These are phyloP conservation scores for Rhizopogon rudus DNA, from an alignment of 768 basidiomycete genomes.

Conservation along the genomic window DNA sequence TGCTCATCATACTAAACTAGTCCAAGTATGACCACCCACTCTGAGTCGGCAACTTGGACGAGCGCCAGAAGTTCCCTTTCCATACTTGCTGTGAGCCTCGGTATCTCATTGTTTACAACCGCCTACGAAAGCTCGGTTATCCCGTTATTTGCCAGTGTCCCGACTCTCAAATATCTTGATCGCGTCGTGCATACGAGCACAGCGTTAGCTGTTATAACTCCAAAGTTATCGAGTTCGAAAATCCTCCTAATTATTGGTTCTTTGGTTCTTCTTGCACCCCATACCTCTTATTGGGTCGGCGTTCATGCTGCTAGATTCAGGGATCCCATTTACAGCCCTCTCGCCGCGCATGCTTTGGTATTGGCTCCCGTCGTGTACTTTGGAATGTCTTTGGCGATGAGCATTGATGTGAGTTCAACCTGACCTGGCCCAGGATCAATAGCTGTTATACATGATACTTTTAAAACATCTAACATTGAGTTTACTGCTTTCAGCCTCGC, in stretches of 20 bases:
- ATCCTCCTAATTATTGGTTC: conserved; percentile 31
- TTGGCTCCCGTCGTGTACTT: conserved; percentile 54
- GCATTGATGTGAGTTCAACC: conserved; percentile 31
- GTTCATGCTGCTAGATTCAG: conserved; percentile 51
- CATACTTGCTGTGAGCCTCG: conserved; percentile 22
- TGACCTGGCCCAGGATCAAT: background rate
- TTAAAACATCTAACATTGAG: background rate
- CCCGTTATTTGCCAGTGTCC: conserved; percentile 63
- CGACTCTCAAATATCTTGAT: conserved; percentile 46
- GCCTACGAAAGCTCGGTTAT: conserved; percentile 59
- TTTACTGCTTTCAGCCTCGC: conserved; percentile 8
- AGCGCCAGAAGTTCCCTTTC: conserved; percentile 15
- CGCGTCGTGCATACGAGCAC: conserved; percentile 34
- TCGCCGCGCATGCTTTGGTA: conserved; percentile 50
- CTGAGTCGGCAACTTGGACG: conserved; percentile 7
- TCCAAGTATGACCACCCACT: conserved; percentile 2
- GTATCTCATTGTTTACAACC: conserved; percentile 54
- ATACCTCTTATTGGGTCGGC: conserved; percentile 64
- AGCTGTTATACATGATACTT: no score
- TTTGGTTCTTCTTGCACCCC: conserved; percentile 45
- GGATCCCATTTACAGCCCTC: conserved; percentile 52
- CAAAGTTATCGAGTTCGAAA: conserved; percentile 20
- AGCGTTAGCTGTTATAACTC: conserved; percentile 26
- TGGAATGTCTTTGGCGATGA: conserved; percentile 41
- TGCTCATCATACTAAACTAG: no score